A percentile compares a stretch with the other conserved stretches of the same genome.
Evolutionary conservation across 345 rosid genomes (phyloP).

Genomic region (Corymbia maculata): DNA sequence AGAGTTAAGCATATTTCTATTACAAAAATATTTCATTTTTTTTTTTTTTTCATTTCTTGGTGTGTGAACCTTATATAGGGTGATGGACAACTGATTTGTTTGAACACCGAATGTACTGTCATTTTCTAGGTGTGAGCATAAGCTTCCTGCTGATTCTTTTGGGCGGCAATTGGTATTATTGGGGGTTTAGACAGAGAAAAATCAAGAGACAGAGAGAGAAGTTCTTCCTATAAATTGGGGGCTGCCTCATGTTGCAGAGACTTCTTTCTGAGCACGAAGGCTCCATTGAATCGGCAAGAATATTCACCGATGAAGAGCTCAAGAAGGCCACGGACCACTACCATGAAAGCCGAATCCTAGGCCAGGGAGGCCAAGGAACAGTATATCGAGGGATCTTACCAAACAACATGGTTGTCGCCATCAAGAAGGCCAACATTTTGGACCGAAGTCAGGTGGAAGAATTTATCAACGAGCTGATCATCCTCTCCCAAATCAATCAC

Average conservation of each 20-base stretch:
- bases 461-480: constrained; percentile 34
- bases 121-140: too few relatives aligned
- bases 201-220: not conserved
- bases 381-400: constrained; percentile 31
- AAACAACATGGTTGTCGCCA: constrained; percentile 21
- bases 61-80: too few relatives aligned
- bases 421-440: constrained; percentile 28
- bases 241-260: constrained; percentile 16
- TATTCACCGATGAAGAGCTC: constrained; percentile 26
- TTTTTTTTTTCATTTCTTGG: too few relatives aligned
- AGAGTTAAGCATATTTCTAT: too few relatives aligned
- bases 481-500: constrained; percentile 38
- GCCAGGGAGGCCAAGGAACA: constrained; percentile 29
- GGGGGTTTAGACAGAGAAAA: not conserved
- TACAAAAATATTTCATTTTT: too few relatives aligned
- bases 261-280: constrained; percentile 1
- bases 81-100: too few relatives aligned
- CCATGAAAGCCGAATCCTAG: constrained; percentile 19
- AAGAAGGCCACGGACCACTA: constrained; percentile 28
- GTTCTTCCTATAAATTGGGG: constrained; percentile 17
- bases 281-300: not conserved
- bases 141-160: not conserved
- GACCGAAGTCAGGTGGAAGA: constrained; percentile 28
- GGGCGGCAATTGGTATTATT: not conserved
- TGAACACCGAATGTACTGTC: too few relatives aligned